A percentile compares a stretch with the other conserved stretches of the same genome.
Evolutionary conservation across 2,329 filamentous ascomycete genomes (phyloP).

Genomic region (Sphaceloma murrayae): DNA sequence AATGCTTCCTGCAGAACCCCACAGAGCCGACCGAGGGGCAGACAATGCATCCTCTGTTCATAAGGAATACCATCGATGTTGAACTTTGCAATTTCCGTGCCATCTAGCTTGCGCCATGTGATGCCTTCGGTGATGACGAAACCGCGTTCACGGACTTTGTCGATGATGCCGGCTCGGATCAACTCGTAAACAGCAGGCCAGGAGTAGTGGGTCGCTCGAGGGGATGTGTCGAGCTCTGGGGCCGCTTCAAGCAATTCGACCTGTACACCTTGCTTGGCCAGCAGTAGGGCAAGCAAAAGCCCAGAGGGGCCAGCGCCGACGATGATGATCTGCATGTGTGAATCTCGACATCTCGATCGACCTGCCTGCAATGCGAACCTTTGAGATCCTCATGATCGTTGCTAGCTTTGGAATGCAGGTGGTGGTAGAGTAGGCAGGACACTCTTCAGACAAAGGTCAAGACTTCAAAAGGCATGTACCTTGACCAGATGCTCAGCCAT

Average conservation of each 20-base stretch:
- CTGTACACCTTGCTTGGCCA: slow-evolving; percentile 28
- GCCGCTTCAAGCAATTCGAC: slow-evolving; percentile 31
- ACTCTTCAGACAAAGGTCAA: too few species aligned
- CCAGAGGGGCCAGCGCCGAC: slow-evolving; percentile 34
- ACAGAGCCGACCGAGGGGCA: slow-evolving; percentile 23
- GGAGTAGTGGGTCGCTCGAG: slow-evolving; percentile 46
- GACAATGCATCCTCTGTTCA: slow-evolving; percentile 20
- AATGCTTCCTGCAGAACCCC: too few species aligned
- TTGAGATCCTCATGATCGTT: too few species aligned
- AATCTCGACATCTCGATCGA: too few species aligned
- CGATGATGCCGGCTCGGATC: slow-evolving; percentile 49
- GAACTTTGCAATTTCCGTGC: slow-evolving; percentile 34
- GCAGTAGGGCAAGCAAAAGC: slow-evolving; percentile 33
- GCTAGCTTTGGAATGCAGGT: too few species aligned
- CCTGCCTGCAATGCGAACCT: too few species aligned
- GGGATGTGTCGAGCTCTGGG: slow-evolving; percentile 25
- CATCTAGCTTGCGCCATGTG: slow-evolving; percentile 30
- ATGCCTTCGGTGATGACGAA: slow-evolving; percentile 23
- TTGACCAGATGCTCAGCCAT: too few species aligned
- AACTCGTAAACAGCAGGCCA: slow-evolving; percentile 50
- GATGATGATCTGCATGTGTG: slow-evolving; percentile 29
- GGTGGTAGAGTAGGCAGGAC: too few species aligned
- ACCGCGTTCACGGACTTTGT: slow-evolving; percentile 38
- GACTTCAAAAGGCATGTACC: too few species aligned
- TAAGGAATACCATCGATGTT: slow-evolving; percentile 22